Evolutionary conservation across 306 rosid genomes (phyloP).

Genomic region (Vigna mungo): DNA sequence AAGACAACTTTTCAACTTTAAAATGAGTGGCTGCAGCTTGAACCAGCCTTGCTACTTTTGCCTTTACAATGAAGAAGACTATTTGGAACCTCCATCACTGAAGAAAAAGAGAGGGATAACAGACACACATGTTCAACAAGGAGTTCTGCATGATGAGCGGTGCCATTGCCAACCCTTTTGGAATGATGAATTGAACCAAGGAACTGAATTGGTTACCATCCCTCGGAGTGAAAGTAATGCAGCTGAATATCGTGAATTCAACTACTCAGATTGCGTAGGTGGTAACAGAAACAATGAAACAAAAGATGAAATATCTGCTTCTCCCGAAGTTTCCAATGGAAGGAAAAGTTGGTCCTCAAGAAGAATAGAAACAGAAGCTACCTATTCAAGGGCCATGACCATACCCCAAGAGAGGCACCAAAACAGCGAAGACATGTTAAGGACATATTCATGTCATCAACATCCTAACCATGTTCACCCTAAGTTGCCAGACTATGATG

Average conservation of each 20-base stretch:
- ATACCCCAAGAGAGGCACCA: conserved; percentile 61
- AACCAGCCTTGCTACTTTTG: conserved; percentile 49
- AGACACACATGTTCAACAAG: not conserved
- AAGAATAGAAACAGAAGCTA: conserved; percentile 41
- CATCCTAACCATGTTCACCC: conserved; percentile 86
- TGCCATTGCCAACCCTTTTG: conserved; percentile 25
- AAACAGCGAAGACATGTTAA: conserved; percentile 48
- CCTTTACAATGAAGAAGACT: conserved; percentile 8
- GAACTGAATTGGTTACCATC: conserved; percentile 30
- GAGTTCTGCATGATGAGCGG: not conserved
- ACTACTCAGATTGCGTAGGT: conserved; percentile 40
- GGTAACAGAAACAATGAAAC: conserved; percentile 25
- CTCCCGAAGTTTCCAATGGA: conserved; percentile 27
- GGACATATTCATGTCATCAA: conserved; percentile 68
- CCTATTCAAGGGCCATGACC: conserved; percentile 64
- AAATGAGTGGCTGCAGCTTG: conserved; percentile 44
- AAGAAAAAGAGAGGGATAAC: conserved; percentile 43
- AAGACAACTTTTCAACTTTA: conserved; percentile 18
- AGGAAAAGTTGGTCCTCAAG: conserved; percentile 32
- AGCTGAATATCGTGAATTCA: conserved; percentile 48
- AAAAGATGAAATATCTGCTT: conserved; percentile 18
- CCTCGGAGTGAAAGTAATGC: conserved; percentile 41
- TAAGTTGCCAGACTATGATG: conserved; percentile 81
- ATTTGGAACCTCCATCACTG: conserved; percentile 32
- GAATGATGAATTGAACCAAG: conserved; percentile 35